These are phyloP conservation scores for Lasiodiplodia theobromae DNA, from an alignment of 2,329 filamentous ascomycete genomes.

Conservation along the genomic window DNA sequence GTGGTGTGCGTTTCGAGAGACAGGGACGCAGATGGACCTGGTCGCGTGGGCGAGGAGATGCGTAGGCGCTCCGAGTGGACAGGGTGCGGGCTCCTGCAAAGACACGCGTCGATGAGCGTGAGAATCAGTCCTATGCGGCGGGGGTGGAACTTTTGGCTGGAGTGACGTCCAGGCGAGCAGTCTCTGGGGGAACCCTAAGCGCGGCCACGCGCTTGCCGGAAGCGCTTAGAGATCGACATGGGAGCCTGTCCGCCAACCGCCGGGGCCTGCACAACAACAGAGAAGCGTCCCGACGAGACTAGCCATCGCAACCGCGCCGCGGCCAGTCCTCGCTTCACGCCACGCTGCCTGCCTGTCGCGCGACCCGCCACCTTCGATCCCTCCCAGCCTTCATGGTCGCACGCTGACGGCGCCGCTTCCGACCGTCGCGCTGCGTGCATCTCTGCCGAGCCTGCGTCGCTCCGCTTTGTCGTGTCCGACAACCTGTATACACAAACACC, in stretches of 20 bases:
- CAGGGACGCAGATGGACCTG: not conserved
- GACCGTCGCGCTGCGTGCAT: conserved; percentile 16
- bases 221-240: conserved; percentile 21
- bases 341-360: conserved; percentile 22
- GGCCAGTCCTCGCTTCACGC: conserved; percentile 27
- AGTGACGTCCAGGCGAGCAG: conserved; percentile 16
- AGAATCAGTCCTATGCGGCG: not conserved
- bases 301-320: conserved; percentile 24
- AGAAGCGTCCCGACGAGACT: conserved; percentile 12
- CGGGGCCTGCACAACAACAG: conserved; percentile 22
- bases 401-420: conserved; percentile 3
- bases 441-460: conserved; percentile 18
- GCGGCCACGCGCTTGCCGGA: conserved; percentile 19
- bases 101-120: not conserved
- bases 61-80: not conserved
- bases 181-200: conserved; percentile 22
- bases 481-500: conserved; percentile 19
- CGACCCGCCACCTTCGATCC: conserved; percentile 12
- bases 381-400: conserved; percentile 17
- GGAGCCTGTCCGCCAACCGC: conserved; percentile 21
- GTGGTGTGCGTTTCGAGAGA: not conserved
- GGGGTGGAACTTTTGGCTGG: conserved; percentile 5
- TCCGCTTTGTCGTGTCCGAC: conserved; percentile 20
- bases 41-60: not conserved
- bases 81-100: not conserved